Conservation (phyloP, 108 stramenopile species). For the Hondaea fermentalgiana region DNA sequence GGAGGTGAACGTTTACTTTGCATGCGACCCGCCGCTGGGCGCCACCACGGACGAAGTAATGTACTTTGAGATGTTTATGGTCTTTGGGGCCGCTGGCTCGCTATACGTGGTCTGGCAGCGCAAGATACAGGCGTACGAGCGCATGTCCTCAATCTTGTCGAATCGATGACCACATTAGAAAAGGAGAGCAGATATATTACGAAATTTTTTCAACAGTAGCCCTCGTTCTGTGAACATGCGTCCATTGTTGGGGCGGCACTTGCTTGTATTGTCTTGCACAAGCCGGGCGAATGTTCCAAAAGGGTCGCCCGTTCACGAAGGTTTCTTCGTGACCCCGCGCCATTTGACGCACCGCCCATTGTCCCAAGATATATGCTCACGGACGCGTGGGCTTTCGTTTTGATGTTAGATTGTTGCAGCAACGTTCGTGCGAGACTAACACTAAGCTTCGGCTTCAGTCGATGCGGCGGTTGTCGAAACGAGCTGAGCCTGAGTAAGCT, state of each 20-base stretch:
- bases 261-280: no score
- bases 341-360: no score
- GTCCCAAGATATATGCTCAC: no score
- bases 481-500: background rate
- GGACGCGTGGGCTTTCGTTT: no score
- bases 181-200: no score
- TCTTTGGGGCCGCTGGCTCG: background rate
- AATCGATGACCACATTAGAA: background rate
- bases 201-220: no score
- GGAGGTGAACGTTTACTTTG: background rate
- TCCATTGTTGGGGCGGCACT: no score
- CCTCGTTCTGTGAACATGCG: no score
- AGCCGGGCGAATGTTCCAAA: no score
- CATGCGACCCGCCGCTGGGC: background rate
- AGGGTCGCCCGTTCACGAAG: no score
- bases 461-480: background rate
- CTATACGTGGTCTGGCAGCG: background rate
- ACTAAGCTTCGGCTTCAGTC: background rate
- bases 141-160: background rate
- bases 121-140: constrained; percentile 4
- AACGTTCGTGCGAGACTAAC: background rate
- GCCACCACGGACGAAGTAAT: background rate
- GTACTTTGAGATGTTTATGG: background rate
- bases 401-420: background rate
- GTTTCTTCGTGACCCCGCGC: no score